Evolutionary conservation across 1,139 yeast genomes (phyloP), one percentile per base, ranked within the genome.

Genomic region (Eremothecium coryli): DNA sequence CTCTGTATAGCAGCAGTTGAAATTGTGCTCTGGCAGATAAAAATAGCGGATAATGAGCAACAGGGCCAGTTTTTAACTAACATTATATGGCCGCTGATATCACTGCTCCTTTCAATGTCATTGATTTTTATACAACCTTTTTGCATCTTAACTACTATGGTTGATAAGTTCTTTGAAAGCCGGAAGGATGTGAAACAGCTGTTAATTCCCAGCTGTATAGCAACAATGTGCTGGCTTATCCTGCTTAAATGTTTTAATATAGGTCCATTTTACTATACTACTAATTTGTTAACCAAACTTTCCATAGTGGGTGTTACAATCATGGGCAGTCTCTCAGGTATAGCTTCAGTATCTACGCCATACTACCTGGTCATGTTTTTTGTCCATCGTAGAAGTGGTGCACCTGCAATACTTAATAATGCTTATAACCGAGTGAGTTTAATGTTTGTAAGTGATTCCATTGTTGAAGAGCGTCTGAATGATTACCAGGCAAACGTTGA

Each of bases 331-430:
- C 59, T 82, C 25, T 76, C 86, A 2, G 93, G 93, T 0, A 64
- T 82, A 29, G 90, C 90, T 2, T 76, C 86, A 8, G 72, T 76
- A 11, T 68, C 86, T n/a, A 76, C 85, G 1, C 76, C 81, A 1
- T 71, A 69, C 35, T 59, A 63, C 58, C 40, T 63, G 41, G 32
- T 62, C 23, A 22, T 44, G 16, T 41, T 40, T 25, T n/a, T 51
- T 10, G 40, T 40, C 40, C 36, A 37, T 9, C 41, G 32, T 14
- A 32, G 33, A 9, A 27, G 23, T 12, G 23, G 15, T n/a, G 24
- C 37, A 9, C 12, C 35, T 6, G 13, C 37, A 5, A 23, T 26
- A 13, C 23, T 23, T 25, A 27, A 29, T 15, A 34, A 34, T 18
- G 30, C 22, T 9, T 27, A 17, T 17, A 14, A 18, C 14, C 22